Evolutionary conservation across 163 green algal genomes (phyloP), one percentile per base, ranked within the genome.

Genomic region (Coccomyxa subellipsoidea): DNA sequence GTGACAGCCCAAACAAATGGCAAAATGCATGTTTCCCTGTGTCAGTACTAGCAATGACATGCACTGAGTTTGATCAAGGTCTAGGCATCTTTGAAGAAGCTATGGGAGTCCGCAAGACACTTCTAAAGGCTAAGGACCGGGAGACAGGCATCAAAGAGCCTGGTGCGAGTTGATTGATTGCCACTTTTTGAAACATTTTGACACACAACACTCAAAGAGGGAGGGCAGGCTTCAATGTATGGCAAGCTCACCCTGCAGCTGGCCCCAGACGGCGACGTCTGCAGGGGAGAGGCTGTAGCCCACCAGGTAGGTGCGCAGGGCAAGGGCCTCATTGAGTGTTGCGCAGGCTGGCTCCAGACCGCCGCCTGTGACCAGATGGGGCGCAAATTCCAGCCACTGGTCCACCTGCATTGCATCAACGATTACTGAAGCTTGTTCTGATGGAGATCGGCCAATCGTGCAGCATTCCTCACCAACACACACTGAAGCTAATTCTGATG

Each of bases 241-340:
- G n/a, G n/a, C n/a, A n/a, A n/a, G n/a, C 69, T 47, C 75, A 93
- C 89, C 90, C 79, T 95, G 87, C 81, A 98, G 87, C 83, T 93
- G 88, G 18, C 91, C 92, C 95, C 95, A 99, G 25, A 95, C 82
- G 0, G 90, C 92, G 10, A 98, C 6, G 87, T 99, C 96, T 0
- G 95, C 96, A 31, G 95, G 53, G 4, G 91, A 94, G 15, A 95
- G 80, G 3, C 47, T 47, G 83, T 95, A 88, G 84, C 94, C 96
- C 4, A 95, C 95, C 34, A 99, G 83, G 87, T 93, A 98, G 32
- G 94, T 97, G 78, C 95, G 88, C 76, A 95, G 86, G 0, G 90
- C 82, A 15, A 98, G 86, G 77, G 91, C 97, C 37, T 87, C 82
- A 81, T 98, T 91, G 4, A 97, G 54, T 0, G 88, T 77, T 0